Evolutionary conservation across 2,329 filamentous ascomycete species (phyloP).

Genomic region (Pseudocercospora musae): DNA sequence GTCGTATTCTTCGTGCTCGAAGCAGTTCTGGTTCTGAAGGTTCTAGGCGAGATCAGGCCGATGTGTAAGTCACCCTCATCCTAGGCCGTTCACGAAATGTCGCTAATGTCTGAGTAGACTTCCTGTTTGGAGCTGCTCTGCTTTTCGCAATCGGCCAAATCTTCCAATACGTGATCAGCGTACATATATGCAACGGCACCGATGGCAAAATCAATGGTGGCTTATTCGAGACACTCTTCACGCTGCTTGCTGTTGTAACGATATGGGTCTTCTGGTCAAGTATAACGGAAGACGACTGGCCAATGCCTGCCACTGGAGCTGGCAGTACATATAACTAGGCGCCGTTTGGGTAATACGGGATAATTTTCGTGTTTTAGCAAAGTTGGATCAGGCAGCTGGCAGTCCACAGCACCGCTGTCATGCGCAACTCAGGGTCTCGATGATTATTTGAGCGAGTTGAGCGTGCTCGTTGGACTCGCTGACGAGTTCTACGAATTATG

Average conservation of each 20-base stretch:
- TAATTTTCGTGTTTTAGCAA: not conserved
- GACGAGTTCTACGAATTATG: slow-evolving; percentile 5
- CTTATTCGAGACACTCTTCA: slow-evolving; percentile 91
- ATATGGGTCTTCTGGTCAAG: slow-evolving; percentile 98
- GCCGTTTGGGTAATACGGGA: slow-evolving; percentile 4
- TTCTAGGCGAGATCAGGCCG: slow-evolving; percentile 85
- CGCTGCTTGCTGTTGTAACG: slow-evolving; percentile 73
- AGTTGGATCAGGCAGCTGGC: slow-evolving; percentile 3
- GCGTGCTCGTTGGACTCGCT: slow-evolving; percentile 1
- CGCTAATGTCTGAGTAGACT: slow-evolving; percentile 51
- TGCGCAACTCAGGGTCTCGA: not conserved
- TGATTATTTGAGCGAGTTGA: not conserved
- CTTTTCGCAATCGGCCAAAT: slow-evolving; percentile 90
- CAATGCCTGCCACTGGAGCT: slow-evolving; percentile 49
- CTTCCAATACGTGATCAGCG: slow-evolving; percentile 93
- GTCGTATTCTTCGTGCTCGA: slow-evolving; percentile 83
- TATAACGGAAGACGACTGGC: slow-evolving; percentile 99
- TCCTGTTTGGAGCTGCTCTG: slow-evolving; percentile 68
- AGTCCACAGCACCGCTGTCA: slow-evolving; percentile 1
- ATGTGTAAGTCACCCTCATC: slow-evolving; percentile 60
- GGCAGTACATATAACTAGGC: slow-evolving; percentile 37
- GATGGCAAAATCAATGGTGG: slow-evolving; percentile 85
- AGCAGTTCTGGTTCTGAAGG: slow-evolving; percentile 73
- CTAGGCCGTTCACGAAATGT: not conserved
- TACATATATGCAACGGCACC: slow-evolving; percentile 82